Percentiles rank a stretch among this genome's conserved stretches.
Conservation (phyloP, 345 rosid genomes). For the Citrus maxima region DNA sequence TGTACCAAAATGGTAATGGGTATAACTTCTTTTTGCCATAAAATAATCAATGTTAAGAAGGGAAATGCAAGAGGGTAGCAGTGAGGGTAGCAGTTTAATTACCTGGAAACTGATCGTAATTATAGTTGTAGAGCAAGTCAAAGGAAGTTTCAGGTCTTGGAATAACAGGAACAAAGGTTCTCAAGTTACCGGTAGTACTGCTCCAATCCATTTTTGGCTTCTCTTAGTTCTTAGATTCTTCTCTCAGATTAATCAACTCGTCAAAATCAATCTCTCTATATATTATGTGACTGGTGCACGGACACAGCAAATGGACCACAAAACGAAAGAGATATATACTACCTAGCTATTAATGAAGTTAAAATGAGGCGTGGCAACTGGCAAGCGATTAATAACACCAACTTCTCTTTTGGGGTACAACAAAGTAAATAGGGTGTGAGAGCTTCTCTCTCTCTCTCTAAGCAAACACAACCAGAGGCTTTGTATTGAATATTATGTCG, state of each 20-base stretch:
- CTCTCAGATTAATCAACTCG: neutral
- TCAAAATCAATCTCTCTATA: conserved; percentile 5
- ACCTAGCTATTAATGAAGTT: neutral
- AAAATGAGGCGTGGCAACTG: conserved; percentile 33
- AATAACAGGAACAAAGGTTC: conserved; percentile 40
- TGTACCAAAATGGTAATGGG: neutral
- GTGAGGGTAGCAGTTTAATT: neutral
- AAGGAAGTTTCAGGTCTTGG: conserved; percentile 47
- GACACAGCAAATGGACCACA: neutral
- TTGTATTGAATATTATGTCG: conserved; percentile 23
- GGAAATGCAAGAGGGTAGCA: neutral
- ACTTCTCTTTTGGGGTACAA: conserved; percentile 34
- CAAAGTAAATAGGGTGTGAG: conserved; percentile 23
- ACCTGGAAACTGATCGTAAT: conserved; percentile 67
- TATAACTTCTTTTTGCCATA: neutral
- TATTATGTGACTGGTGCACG: neutral
- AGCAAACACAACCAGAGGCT: neutral
- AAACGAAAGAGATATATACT: neutral
- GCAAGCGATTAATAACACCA: conserved; percentile 19
- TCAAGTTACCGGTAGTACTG: conserved; percentile 17
- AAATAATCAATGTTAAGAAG: too few relatives aligned
- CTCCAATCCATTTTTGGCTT: conserved; percentile 54
- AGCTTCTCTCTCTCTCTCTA: conserved; percentile 16
- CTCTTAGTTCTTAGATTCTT: conserved; percentile 4
- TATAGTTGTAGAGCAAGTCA: conserved; percentile 60